Evolutionary conservation across 2,329 filamentous ascomycete species (phyloP).

Genomic region (Cadophora sp.): DNA sequence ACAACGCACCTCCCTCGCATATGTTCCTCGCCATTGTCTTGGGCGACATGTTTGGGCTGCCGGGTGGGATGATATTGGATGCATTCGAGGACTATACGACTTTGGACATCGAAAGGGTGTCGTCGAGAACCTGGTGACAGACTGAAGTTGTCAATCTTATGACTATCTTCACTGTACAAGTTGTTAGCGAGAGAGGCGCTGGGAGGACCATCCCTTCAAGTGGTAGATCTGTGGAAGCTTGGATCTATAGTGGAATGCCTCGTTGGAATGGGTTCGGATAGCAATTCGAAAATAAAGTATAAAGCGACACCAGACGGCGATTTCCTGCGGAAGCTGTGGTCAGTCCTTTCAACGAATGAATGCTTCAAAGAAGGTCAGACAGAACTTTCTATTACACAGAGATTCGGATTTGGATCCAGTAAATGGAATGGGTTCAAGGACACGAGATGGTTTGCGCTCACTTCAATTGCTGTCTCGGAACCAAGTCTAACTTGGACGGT

Average conservation of each 20-base stretch:
- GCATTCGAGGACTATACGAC: not conserved
- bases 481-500: not conserved
- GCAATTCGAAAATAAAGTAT: too few relatives aligned
- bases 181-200: not conserved
- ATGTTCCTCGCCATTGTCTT: not conserved
- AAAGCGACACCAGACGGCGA: too few relatives aligned
- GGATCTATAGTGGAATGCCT: not conserved
- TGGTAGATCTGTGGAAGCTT: not conserved
- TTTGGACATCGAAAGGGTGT: not conserved
- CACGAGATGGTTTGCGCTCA: not conserved
- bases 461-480: not conserved
- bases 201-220: not conserved
- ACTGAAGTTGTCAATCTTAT: not conserved
- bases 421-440: not conserved
- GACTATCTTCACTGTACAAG: not conserved
- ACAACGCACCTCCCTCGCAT: not conserved
- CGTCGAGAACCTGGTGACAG: not conserved
- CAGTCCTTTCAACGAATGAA: not conserved
- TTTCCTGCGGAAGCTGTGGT: too few relatives aligned
- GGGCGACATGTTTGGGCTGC: not conserved
- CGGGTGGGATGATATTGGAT: not conserved
- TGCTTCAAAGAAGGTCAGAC: not conserved
- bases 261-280: too few relatives aligned
- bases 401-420: not conserved
- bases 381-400: not conserved